Evolutionary conservation across 371 early-diverging fungal species (phyloP), one percentile per base, ranked within the genome.

Genomic region (Blakeslea trispora): DNA sequence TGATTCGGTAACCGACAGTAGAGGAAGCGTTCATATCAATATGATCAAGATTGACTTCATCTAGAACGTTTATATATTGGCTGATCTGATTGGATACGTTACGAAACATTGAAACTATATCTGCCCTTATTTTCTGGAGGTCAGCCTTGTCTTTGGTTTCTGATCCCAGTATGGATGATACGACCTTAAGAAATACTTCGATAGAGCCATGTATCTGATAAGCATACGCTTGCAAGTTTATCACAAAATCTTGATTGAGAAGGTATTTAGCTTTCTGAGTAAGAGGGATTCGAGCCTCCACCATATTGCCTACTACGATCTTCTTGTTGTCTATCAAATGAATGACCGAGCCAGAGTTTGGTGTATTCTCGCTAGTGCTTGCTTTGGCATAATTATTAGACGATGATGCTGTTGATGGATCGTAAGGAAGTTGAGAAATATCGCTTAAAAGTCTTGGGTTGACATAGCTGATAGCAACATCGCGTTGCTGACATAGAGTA

Each of bases 401-500:
- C n/a, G n/a, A n/a, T n/a, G n/a, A n/a, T n/a, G n/a, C n/a, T n/a
- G 23, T 23, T 10, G 19, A 37, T 9, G 55, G 50, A 19, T 55
- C 62, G 23, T 44, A 52, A 14, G 60, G 51, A 19, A 55, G 24
- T 31, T 61, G 51, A 1, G 60, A 34, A 18, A 55, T 19, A 52
- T 57, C 61, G 5, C 58, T 45, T 9, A 71, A 32, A 11, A 72
- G 50, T 14, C 55, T 46, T 40, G 77, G 76, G 35, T 71, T 80
- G 8, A 82, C 71, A 32, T 69, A 68, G 34, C 75, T 74, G 11
- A 86, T 68, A 3, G 59, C 58, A 10, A 95, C 76, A 31, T 87
- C 84, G 3, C 69, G 75, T 14, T 84, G 83, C 58, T 91, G 86
- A 1, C 92, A 92, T 1, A 83, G 82, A 6, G 74, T 78, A 7